Conservation (phyloP, 2,329 filamentous ascomycete genomes). For the Epichloe glyceriae region DNA sequence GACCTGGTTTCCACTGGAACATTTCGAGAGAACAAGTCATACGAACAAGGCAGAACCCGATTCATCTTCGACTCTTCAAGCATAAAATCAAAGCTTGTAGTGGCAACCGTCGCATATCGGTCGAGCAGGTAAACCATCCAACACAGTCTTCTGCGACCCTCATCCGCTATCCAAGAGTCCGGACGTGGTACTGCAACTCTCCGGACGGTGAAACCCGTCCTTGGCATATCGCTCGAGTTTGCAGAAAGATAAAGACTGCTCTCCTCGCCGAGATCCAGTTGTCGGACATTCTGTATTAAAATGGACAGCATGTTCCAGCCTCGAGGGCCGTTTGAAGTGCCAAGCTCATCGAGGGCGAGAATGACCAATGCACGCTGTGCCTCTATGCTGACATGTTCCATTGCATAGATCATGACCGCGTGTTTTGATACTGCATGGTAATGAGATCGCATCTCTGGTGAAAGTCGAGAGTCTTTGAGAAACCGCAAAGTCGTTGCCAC, state of each 20-base stretch:
- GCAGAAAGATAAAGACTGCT: constrained; percentile 23
- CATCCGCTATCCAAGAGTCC: constrained; percentile 32
- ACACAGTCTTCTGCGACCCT: constrained; percentile 27
- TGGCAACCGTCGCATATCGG: constrained; percentile 29
- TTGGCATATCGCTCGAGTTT: constrained; percentile 19
- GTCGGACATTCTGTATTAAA: constrained; percentile 24
- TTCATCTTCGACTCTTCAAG: constrained; percentile 26
- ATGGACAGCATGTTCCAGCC: constrained; percentile 29
- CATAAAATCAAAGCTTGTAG: constrained; percentile 28
- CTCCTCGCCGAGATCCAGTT: constrained; percentile 27
- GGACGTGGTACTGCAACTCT: constrained; percentile 23
- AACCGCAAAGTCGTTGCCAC: constrained; percentile 30
- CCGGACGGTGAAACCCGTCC: constrained; percentile 20
- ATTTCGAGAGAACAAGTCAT: constrained; percentile 31
- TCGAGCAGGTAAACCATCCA: constrained; percentile 34
- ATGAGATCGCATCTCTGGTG: constrained; percentile 23
- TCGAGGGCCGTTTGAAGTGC: constrained; percentile 28
- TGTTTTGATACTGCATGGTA: constrained; percentile 26
- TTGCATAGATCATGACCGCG: constrained; percentile 27
- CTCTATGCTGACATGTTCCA: constrained; percentile 27
- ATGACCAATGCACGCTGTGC: constrained; percentile 28
- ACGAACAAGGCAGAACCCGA: constrained; percentile 29
- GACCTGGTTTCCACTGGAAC: constrained; percentile 29
- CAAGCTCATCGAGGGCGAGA: constrained; percentile 27
- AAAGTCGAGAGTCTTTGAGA: constrained; percentile 25